Evolutionary conservation across 2,329 filamentous ascomycete genomes (phyloP), one percentile per base, ranked within the genome.

Genomic region (Thielaviopsis punctulata): DNA sequence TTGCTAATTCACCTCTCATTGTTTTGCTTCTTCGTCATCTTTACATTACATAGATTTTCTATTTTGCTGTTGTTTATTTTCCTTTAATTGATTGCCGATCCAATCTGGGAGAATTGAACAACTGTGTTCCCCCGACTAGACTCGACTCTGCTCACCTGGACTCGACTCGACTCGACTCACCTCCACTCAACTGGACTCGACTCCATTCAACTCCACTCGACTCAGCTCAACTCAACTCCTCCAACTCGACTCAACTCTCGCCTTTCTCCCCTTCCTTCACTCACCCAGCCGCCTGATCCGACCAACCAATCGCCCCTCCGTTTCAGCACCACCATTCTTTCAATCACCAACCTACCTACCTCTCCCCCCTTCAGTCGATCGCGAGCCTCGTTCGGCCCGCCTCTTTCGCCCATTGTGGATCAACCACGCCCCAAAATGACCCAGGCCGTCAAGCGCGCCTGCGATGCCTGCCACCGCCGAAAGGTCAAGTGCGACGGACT

Each of bases 401-500:
- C 21, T 13, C 13, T 12, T 41, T 19, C 30, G 44, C 27, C 50
- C 50, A 52, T 24, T 27, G 48, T 48, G 33, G 48, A 54, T 12
- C 51, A 49, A 49, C 47, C 47, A 21, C 45, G 39, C 58, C 47
- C 51, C 59, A 63, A 60, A 57, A 73, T 73, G 73, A 65, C 70
- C 44, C 70, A 72, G 58, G 72, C 73, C 57, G 72, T 76, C 48
- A 76, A 76, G 61, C 68, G 79, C 62, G 81, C 81, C 55, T 85
- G 81, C 68, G 81, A 85, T 64, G 80, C 80, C 60, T 85, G 81
- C 63, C 81, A 84, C 69, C 78, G 80, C 58, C 77, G 81, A 64
- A 85, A 85, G 65, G 81, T 85, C 62, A 84, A 83, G 64, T 85
- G 82, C 62, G 80, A 84, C 61, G 80, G 80, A 54, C 69, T 78